These are phyloP conservation scores for Phytopythium ostracodes DNA, from an alignment of 352 stramenopile genomes.

Conservation along the genomic window DNA sequence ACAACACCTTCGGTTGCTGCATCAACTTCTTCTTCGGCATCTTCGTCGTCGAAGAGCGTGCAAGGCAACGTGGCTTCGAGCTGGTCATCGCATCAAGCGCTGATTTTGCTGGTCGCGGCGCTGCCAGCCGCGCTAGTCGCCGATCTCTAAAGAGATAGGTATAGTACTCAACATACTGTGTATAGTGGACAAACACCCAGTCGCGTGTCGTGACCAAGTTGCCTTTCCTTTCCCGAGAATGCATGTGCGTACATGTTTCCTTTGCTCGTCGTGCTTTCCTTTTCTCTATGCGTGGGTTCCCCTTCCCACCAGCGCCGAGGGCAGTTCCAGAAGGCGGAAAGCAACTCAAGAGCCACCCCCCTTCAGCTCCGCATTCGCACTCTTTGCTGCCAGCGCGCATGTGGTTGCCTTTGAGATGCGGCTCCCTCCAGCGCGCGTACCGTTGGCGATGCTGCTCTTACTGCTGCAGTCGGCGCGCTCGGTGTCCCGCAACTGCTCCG, in stretches of 20 bases:
- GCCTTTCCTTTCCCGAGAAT: neutral
- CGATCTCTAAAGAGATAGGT: neutral
- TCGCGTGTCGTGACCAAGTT: too few species aligned
- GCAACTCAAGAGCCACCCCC: too few species aligned
- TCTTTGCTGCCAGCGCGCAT: neutral
- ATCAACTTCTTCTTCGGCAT: neutral
- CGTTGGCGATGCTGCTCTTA: neutral
- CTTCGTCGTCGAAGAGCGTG: neutral
- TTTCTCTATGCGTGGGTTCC: neutral
- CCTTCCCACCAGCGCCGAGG: too few species aligned
- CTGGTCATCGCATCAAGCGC: neutral
- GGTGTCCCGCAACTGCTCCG: neutral
- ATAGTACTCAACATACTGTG: too few species aligned
- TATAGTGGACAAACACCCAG: too few species aligned
- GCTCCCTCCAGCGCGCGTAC: neutral
- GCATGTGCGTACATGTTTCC: neutral
- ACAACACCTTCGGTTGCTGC: neutral
- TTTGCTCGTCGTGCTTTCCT: too few species aligned
- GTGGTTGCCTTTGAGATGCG: neutral
- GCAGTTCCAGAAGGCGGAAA: too few species aligned
- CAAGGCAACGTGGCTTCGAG: neutral
- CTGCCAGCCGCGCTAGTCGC: neutral
- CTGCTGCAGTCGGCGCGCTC: neutral
- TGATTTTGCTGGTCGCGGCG: neutral
- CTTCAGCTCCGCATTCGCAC: neutral